Base-by-base conservation (phyloP, 169 alveolate genomes). In the Plasmodium gonderi region DNA sequence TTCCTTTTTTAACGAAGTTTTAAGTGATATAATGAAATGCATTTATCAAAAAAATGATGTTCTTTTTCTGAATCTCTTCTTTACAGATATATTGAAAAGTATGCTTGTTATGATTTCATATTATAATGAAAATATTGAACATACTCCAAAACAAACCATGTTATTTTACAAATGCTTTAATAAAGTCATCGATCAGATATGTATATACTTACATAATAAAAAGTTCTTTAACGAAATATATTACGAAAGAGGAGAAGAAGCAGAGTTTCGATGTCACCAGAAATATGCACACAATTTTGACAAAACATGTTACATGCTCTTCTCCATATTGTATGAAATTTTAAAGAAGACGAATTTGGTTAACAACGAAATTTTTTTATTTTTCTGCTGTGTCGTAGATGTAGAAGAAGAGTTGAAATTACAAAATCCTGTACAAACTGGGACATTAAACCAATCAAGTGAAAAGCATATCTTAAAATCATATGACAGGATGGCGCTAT, bases 321-420 rank as follows among this genome's bases (percentile, higher is more conserved):
- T 90, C 26, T 44, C 29, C 38, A 36, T 90, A 38, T 90, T 90
- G 54, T 77, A 78, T 38, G 51, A 40, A 33, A 54, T 78, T 47
- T n/a, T 90, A 26, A 80, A 51, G 40, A 47, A 67, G 38, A 40
- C 77, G 9, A 90, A 90, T 47, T 20, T 12, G 20, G 29, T 90
- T 20, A 90, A 90, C 38, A 90, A 90, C 38, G 90, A 90, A 5
- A 44, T 90, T n/a, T 90, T 90, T 67, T 45, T 90, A 33, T 90
- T 90, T 78, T 90, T 90, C 44, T 64, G 79, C 36, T 77, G 90
- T 38, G 51, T 51, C 17, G 9, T 44, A 29, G 44, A 40, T 9
- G 80, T 7, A 38, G 67, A 54, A 1, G 64, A 4, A 20, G 23
- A 77, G 31, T 68, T 3, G 20, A 36, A 60, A 1, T 1, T 40